Conservation (phyloP, 1,139 yeast species). For the Entelexis sorbosivorans region DNA sequence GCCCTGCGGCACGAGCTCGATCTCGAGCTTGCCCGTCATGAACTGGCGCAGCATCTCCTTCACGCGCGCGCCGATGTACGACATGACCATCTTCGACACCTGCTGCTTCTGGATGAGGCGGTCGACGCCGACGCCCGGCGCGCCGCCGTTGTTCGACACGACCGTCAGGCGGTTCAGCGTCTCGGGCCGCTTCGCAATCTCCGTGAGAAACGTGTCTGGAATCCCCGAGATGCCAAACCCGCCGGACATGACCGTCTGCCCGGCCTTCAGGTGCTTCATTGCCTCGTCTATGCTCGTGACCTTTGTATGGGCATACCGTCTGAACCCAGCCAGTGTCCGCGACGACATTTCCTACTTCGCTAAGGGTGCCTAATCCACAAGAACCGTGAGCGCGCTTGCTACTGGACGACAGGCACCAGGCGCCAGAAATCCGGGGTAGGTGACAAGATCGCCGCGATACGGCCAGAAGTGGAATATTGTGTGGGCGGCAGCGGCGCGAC, state of each 20-base stretch:
- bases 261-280: slow-evolving; percentile 27
- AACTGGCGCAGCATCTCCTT: slow-evolving; percentile 37
- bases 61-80: slow-evolving; percentile 39
- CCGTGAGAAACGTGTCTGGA: slow-evolving; percentile 39
- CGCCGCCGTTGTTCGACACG: slow-evolving; percentile 44
- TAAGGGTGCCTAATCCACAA: too few species aligned
- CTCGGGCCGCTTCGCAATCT: slow-evolving; percentile 30
- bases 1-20: slow-evolving; percentile 44
- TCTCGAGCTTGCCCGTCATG: slow-evolving; percentile 37
- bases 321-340: neutral
- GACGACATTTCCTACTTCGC: neutral
- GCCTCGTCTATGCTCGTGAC: slow-evolving; percentile 18
- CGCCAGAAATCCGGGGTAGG: neutral
- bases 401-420: neutral
- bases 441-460: neutral
- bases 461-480: too few species aligned
- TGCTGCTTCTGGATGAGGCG: slow-evolving; percentile 38
- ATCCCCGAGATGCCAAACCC: slow-evolving; percentile 44
- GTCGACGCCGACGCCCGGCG: slow-evolving; percentile 39
- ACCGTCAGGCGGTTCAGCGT: slow-evolving; percentile 35
- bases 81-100: slow-evolving; percentile 39
- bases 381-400: neutral
- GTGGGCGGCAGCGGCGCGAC: too few species aligned
- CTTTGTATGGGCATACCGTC: slow-evolving; percentile 14
- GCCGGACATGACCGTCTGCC: slow-evolving; percentile 37